Conservation (phyloP, 306 rosid genomes). For the Abrus precatorius region DNA sequence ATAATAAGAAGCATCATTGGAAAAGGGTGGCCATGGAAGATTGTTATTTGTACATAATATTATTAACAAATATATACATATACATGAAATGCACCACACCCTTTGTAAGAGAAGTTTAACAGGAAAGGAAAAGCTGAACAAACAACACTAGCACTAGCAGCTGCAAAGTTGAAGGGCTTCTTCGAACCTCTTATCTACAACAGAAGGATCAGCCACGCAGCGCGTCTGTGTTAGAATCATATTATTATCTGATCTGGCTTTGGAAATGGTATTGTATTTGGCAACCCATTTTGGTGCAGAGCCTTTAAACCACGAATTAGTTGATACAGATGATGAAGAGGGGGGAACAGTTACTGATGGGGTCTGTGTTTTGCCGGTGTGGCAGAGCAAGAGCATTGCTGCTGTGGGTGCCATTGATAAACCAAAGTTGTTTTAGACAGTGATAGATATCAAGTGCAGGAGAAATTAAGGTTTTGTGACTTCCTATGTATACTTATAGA, state of each 20-base stretch:
- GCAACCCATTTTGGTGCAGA: conserved; percentile 30
- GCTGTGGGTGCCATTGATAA: conserved; percentile 54
- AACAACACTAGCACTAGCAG: conserved; percentile 43
- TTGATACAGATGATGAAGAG: background rate
- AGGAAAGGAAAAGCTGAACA: background rate
- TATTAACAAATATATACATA: too few species aligned
- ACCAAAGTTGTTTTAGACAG: background rate
- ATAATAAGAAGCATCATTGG: too few species aligned
- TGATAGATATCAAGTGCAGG: too few species aligned
- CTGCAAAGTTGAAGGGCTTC: conserved; percentile 47
- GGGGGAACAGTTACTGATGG: background rate
- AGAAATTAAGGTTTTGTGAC: background rate
- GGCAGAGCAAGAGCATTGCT: conserved; percentile 52
- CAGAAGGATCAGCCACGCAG: conserved; percentile 1
- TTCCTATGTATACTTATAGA: background rate
- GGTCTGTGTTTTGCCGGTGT: conserved; percentile 17
- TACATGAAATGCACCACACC: too few species aligned
- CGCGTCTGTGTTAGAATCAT: background rate
- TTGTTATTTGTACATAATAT: too few species aligned
- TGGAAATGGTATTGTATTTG: background rate
- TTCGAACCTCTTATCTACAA: conserved; percentile 20
- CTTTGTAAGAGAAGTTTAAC: too few species aligned
- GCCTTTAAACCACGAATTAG: conserved; percentile 48
- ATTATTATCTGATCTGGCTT: conserved; percentile 18
- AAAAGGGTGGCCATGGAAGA: too few species aligned